Evolutionary conservation across 306 rosid genomes (phyloP), one percentile per base, ranked within the genome.

Genomic region (Coriaria nepalensis): DNA sequence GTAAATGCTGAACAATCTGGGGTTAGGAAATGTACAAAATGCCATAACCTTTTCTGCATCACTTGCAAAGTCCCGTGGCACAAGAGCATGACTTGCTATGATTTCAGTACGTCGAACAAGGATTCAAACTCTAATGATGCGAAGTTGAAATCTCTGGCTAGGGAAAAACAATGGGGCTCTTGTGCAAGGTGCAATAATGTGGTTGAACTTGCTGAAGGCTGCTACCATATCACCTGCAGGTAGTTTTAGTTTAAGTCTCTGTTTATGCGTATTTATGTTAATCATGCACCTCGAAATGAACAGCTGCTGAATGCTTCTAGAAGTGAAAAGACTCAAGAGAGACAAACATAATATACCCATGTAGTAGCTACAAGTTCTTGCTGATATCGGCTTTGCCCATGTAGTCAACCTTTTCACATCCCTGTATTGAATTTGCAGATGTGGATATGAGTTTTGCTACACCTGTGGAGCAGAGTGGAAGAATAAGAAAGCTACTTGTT

Each of bases 191-290:
- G 95, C 65, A 74, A 60, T 65, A 74, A 76, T 63, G 69, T 86
- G 88, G 74, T 86, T 61, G 95, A 86, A 70, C 87, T 81, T 55
- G 69, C 78, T 9, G 88, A 76, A 68, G 95, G 95, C 49, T 86
- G 95, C 81, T 78, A 67, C 62, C 96, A 86, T 73, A 86, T 86
- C 77, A 81, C 88, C 55, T 86, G 93, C 96, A 81, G 96, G 96
- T 86, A 29, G 10, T 35, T 36, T 10, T 20, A 20, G 37, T 14
- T 56, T 43, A 53, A 63, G 39, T 49, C 38, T 29, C 52, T 37
- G 12, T 37, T 41, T 10, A 41, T 57, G 29, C 29, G 29, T 20
- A 20, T 20, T 20, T 20, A 20, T 1, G 29, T 20, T 20, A 20
- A 20, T 20, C 29, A 20, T 20, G 3, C 29, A n/a, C n/a, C n/a